Conservation (phyloP, 768 basidiomycete species). For the Rickenella mellea region DNA sequence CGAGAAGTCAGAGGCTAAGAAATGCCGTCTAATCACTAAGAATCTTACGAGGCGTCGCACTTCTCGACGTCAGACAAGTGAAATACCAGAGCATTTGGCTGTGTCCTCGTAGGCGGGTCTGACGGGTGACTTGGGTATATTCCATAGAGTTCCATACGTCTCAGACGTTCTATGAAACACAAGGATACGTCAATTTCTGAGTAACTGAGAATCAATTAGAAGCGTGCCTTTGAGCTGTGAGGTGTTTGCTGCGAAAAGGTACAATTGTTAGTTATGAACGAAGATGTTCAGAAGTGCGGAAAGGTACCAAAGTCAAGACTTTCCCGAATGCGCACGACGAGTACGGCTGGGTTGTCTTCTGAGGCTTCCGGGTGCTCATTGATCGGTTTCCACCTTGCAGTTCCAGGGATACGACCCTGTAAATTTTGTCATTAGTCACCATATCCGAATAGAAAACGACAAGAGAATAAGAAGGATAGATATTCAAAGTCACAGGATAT, state of each 20-base stretch:
- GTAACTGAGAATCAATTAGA: slow-evolving; percentile 2
- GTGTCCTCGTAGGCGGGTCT: slow-evolving; percentile 69
- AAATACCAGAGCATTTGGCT: slow-evolving; percentile 76
- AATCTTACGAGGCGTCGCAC: slow-evolving; percentile 82
- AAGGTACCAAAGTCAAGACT: slow-evolving; percentile 79
- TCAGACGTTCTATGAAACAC: slow-evolving; percentile 49
- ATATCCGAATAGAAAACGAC: not conserved
- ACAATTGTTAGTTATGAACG: slow-evolving; percentile 4
- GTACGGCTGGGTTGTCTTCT: slow-evolving; percentile 69
- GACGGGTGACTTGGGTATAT: slow-evolving; percentile 74
- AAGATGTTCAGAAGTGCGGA: not conserved
- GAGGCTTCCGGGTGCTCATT: slow-evolving; percentile 79
- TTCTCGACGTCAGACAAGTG: slow-evolving; percentile 89
- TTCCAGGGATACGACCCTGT: slow-evolving; percentile 82
- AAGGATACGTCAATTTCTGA: slow-evolving; percentile 2
- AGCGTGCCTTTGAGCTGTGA: slow-evolving; percentile 78
- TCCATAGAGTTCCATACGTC: slow-evolving; percentile 86
- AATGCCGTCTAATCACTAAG: not conserved
- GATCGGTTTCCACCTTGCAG: slow-evolving; percentile 83
- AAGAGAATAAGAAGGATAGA: not conserved
- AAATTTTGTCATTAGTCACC: no score
- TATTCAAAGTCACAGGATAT: not conserved
- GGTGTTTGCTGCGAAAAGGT: slow-evolving; percentile 62
- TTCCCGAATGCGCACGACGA: slow-evolving; percentile 87
- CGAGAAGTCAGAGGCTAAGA: not conserved